Conservation (phyloP, 208 protist species). For the Plasmodiophora brassicae region DNA sequence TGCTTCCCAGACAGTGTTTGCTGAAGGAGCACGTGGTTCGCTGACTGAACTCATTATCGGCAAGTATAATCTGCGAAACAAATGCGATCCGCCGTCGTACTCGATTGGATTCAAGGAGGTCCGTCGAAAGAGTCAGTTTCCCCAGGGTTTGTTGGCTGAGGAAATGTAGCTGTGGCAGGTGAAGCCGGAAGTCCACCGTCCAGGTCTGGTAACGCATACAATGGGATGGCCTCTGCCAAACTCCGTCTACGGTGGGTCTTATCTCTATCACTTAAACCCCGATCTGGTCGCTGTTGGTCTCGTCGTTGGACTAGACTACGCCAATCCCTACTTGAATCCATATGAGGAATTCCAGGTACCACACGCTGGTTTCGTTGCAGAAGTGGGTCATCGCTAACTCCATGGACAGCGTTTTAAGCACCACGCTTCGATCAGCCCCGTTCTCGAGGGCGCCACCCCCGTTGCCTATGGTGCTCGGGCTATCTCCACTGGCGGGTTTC, state of each 20-base stretch:
- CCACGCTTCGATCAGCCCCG: conserved; percentile 56
- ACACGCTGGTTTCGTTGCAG: background rate
- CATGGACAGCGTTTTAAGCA: conserved; percentile 61
- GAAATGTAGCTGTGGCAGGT: conserved; percentile 86
- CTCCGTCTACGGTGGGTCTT: conserved; percentile 88
- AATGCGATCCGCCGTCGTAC: conserved; percentile 81
- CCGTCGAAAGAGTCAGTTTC: no score
- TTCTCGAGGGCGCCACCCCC: conserved; percentile 78
- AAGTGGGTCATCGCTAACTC: background rate
- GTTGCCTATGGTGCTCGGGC: conserved; percentile 88
- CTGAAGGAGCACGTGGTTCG: conserved; percentile 90
- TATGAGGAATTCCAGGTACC: conserved; percentile 88
- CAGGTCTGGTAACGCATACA: conserved; percentile 84
- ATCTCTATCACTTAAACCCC: conserved; percentile 89
- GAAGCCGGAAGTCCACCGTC: conserved; percentile 69
- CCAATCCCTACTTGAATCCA: conserved; percentile 85
- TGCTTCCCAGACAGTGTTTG: conserved; percentile 87
- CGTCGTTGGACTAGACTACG: conserved; percentile 93
- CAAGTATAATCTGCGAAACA: conserved; percentile 31
- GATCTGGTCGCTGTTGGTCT: conserved; percentile 77
- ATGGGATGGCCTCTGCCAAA: conserved; percentile 72
- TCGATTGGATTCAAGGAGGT: conserved; percentile 86
- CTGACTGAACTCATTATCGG: conserved; percentile 55
- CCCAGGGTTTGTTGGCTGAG: no score
- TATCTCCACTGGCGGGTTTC: conserved; percentile 85